A percentile compares a stretch with the other conserved stretches of the same genome.
phyloP scores from a whole-genome alignment of 2,329 filamentous ascomycete species.

The Penicillium digitatum region DNA sequence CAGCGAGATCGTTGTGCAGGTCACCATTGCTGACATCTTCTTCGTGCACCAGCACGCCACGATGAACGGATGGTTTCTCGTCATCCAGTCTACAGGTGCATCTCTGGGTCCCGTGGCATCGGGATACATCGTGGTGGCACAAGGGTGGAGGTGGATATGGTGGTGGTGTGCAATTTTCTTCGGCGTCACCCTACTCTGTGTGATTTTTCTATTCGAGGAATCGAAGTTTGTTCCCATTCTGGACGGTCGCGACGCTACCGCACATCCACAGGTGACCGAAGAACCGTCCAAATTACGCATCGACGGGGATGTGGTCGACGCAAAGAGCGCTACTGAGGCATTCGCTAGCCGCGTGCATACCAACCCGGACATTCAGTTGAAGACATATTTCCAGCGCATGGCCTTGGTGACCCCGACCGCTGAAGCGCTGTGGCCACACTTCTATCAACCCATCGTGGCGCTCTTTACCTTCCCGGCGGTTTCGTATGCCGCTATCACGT shows the following conservation, averaged over 20 bases:
- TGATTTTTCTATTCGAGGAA: constrained; percentile 48
- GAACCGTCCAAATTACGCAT: background rate
- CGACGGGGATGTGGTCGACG: background rate
- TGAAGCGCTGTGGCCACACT: constrained; percentile 21
- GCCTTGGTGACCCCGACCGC: constrained; percentile 29
- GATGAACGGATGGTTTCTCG: constrained; percentile 48
- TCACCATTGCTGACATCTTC: constrained; percentile 48
- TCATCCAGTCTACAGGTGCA: constrained; percentile 29
- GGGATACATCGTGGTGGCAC: constrained; percentile 34
- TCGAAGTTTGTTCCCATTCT: constrained; percentile 23
- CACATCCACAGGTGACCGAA: background rate
- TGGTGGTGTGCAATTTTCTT: constrained; percentile 48
- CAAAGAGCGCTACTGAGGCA: background rate
- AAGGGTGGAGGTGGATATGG: constrained; percentile 52
- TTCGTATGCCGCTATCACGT: constrained; percentile 39
- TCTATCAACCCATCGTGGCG: constrained; percentile 28
- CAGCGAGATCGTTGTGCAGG: constrained; percentile 45
- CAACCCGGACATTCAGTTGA: constrained; percentile 34
- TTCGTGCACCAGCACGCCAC: constrained; percentile 47
- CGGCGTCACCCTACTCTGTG: constrained; percentile 37
- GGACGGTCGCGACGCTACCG: constrained; percentile 1
- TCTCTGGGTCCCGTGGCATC: constrained; percentile 36
- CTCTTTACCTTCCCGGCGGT: constrained; percentile 50
- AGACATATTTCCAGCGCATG: constrained; percentile 46
- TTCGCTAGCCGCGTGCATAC: constrained; percentile 8